A percentile compares a stretch with the other conserved stretches of the same genome.
Conservation (phyloP, 2,329 filamentous ascomycete species). For the Aureobasidium sp. region DNA sequence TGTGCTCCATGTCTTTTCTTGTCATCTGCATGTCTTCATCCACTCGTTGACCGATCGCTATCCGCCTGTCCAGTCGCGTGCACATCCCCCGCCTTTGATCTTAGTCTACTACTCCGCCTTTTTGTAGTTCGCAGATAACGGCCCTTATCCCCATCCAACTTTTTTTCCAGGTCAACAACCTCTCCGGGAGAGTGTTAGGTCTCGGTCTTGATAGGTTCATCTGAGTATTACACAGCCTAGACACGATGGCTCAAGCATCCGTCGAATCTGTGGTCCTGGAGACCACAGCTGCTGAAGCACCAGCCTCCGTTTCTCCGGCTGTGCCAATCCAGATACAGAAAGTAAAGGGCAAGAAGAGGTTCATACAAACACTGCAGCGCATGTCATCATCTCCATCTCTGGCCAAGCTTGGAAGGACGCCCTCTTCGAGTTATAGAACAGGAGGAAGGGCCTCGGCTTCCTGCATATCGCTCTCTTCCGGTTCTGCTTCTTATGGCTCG, state of each 20-base stretch:
- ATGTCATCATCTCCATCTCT: slow-evolving; percentile 77
- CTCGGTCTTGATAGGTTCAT: neutral
- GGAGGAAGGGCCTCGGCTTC: slow-evolving; percentile 57
- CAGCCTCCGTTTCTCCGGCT: neutral
- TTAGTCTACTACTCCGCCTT: neutral
- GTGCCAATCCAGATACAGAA: slow-evolving; percentile 38
- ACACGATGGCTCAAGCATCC: slow-evolving; percentile 10
- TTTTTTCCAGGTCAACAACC: neutral
- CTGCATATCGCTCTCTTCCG: slow-evolving; percentile 54
- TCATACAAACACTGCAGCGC: slow-evolving; percentile 68
- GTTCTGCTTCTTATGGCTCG: slow-evolving; percentile 44
- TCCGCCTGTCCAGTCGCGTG: slow-evolving; percentile 7
- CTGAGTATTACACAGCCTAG: neutral
- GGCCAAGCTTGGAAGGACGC: slow-evolving; percentile 54
- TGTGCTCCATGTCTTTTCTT: neutral
- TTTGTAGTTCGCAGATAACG: slow-evolving; percentile 3
- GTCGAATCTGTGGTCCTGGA: slow-evolving; percentile 11
- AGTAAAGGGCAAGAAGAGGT: slow-evolving; percentile 59
- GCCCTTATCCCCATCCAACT: neutral
- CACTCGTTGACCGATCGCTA: slow-evolving; percentile 8
- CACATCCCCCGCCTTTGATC: slow-evolving; percentile 6
- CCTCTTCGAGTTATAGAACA: slow-evolving; percentile 61
- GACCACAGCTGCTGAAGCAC: neutral
- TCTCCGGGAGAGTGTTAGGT: neutral
- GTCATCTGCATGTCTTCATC: slow-evolving; percentile 12